These are phyloP conservation scores for Chlorophyllum brunneum DNA, from an alignment of 768 basidiomycete species.

Conservation along the genomic window DNA sequence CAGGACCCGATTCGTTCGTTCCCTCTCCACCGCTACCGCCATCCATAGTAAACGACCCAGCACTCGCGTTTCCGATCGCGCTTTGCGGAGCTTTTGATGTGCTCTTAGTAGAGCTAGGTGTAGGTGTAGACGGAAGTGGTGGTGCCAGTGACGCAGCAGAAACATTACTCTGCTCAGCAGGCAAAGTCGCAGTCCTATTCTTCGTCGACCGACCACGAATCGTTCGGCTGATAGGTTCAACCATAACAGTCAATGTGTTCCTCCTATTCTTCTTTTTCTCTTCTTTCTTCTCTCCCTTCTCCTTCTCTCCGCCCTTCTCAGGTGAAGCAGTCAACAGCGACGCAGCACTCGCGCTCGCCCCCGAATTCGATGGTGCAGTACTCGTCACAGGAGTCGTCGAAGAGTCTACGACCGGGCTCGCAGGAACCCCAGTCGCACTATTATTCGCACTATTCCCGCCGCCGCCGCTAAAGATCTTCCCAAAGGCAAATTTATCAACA, in stretches of 20 bases:
- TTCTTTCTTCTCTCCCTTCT: constrained; percentile 20
- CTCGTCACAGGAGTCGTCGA: constrained; percentile 11
- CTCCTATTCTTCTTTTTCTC: constrained; percentile 57
- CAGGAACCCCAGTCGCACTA: constrained; percentile 28
- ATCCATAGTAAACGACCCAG: constrained; percentile 4
- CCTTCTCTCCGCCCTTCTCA: constrained; percentile 27
- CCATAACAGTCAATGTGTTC: constrained; percentile 86
- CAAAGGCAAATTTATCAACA: constrained; percentile 74
- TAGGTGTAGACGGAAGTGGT: not conserved
- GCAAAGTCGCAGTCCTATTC: constrained; percentile 28
- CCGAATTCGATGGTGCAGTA: constrained; percentile 20
- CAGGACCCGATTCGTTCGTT: constrained; percentile 14
- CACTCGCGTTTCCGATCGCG: not conserved
- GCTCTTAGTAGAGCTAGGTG: not conserved
- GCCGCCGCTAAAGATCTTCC: constrained; percentile 64
- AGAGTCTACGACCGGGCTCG: constrained; percentile 24
- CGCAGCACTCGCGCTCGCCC: constrained; percentile 20
- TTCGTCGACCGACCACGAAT: constrained; percentile 40
- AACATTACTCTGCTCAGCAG: constrained; percentile 7
- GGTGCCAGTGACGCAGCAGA: constrained; percentile 9
- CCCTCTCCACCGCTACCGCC: constrained; percentile 14
- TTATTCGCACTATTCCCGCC: constrained; percentile 18
- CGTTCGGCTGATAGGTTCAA: constrained; percentile 66
- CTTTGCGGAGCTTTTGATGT: not conserved
- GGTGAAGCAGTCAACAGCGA: constrained; percentile 25